Evolutionary conservation across 2,329 filamentous ascomycete genomes (phyloP), one percentile per base, ranked within the genome.

Genomic region (Trichoderma atrobrunneum): DNA sequence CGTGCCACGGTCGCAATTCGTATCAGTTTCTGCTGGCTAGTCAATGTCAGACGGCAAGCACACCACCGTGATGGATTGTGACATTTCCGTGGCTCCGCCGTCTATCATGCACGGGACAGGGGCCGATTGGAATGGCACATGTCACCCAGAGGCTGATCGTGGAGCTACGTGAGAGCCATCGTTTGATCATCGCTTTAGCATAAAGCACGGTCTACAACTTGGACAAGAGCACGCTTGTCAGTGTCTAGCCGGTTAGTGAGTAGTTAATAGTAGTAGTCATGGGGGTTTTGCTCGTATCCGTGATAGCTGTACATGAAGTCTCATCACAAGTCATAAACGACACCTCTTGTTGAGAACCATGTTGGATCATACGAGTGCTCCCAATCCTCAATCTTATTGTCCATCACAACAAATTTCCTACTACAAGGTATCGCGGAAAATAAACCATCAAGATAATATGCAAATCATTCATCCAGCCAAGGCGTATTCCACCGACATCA

Each of bases 111-210:
- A 28, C 28, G n/a, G 36, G 56, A 60, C 56, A 61, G 66, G 64
- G 64, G 51, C 30, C 28, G 39, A 21, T 59, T 26, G 36, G 36
- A 7, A 30, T 69, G 66, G 66, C 66, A 61, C n/a, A 34, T 60
- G 66, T 69, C 66, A 68, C 34, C n/a, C 54, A 48, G 21, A 57
- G 54, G 54, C 54, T 68, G 34, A 60, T 68, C 65, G 56, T 60
- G 65, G 65, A 69, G 66, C 63, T 26, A 21, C 24, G 34, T 28
- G 43, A 66, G 18, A 36, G 36, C 66, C 39, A 51, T 12, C 32
- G 56, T 69, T 69, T 69, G 66, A 69, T 69, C 66, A 69, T 61
- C 66, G 8, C 28, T 61, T 24, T 69, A 69, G 66, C 56, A 69
- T 51, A n/a, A 69, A 60, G 66, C 66, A 69, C 66, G 36, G 48